phyloP scores from a whole-genome alignment of 345 rosid genomes.

The Salix viminalis region DNA sequence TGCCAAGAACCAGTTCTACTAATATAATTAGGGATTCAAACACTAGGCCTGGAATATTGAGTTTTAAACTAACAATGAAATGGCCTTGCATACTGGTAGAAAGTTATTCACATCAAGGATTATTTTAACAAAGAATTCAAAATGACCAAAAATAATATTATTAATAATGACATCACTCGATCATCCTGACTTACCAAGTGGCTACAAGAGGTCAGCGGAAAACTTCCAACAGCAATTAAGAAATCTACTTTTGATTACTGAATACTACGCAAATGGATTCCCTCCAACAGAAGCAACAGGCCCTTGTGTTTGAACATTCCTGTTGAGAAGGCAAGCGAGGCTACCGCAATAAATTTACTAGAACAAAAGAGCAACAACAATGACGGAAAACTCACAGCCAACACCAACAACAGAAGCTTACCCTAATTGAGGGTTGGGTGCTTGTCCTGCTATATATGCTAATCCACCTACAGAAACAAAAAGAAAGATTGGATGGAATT shows the following conservation, averaged over 20 bases:
- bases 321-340: slow-evolving; percentile 19
- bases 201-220: not conserved
- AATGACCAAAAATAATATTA: not conserved
- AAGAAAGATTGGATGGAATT: not conserved
- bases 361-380: not conserved
- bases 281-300: slow-evolving; percentile 77
- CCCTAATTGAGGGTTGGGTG: slow-evolving; percentile 60
- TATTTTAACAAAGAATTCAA: slow-evolving; percentile 16
- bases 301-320: slow-evolving; percentile 62
- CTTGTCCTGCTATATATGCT: slow-evolving; percentile 55
- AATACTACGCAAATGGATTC: slow-evolving; percentile 75
- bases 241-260: not conserved
- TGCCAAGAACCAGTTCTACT: not conserved
- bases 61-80: not conserved
- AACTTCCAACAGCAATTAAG: not conserved
- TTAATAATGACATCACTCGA: not conserved
- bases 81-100: slow-evolving; percentile 2
- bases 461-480: slow-evolving; percentile 62
- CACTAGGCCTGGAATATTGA: not conserved
- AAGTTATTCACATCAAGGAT: slow-evolving; percentile 4
- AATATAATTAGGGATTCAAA: slow-evolving; percentile 5
- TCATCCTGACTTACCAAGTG: not conserved
- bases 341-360: not conserved
- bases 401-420: slow-evolving; percentile 34
- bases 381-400: not conserved